A percentile compares a stretch with the other conserved stretches of the same genome.
phyloP scores from a whole-genome alignment of 2,329 filamentous ascomycete genomes.

The Beauveria varroae region DNA sequence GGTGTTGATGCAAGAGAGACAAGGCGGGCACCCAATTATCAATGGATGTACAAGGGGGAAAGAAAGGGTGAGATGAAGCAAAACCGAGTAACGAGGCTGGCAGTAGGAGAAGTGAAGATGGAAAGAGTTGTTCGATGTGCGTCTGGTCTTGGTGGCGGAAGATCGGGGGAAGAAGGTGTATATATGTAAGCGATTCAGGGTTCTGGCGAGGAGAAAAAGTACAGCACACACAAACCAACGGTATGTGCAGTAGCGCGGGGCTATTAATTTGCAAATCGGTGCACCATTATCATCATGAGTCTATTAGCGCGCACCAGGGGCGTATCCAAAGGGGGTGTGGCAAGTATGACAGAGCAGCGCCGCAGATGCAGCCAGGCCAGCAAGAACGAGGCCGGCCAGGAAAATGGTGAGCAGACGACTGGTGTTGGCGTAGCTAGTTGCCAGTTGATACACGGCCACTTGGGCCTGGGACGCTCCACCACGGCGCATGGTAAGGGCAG shows the following conservation, averaged over 20 bases:
- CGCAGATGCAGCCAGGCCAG: slow-evolving; percentile 4
- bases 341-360: not conserved
- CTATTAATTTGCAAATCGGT: slow-evolving; percentile 13
- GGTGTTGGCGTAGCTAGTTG: slow-evolving; percentile 80
- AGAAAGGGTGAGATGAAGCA: slow-evolving; percentile 19
- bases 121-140: slow-evolving; percentile 8
- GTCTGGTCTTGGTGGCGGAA: not conserved
- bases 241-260: slow-evolving; percentile 10
- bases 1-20: not conserved
- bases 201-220: slow-evolving; percentile 1
- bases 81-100: slow-evolving; percentile 8
- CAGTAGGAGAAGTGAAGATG: slow-evolving; percentile 15
- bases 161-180: slow-evolving; percentile 7
- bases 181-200: slow-evolving; percentile 19
- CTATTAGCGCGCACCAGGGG: slow-evolving; percentile 14
- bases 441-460: slow-evolving; percentile 66
- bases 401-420: slow-evolving; percentile 49
- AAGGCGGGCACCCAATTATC: not conserved
- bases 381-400: slow-evolving; percentile 1
- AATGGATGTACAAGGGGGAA: not conserved
- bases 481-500: slow-evolving; percentile 36
- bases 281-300: slow-evolving; percentile 5
- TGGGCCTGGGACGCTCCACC: slow-evolving; percentile 57
- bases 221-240: slow-evolving; percentile 11
- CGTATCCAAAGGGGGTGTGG: not conserved